A percentile compares a stretch with the other conserved stretches of the same genome.
phyloP scores from a whole-genome alignment of 805 yeast genomes.

The Hermanozyma aechmeae region DNA sequence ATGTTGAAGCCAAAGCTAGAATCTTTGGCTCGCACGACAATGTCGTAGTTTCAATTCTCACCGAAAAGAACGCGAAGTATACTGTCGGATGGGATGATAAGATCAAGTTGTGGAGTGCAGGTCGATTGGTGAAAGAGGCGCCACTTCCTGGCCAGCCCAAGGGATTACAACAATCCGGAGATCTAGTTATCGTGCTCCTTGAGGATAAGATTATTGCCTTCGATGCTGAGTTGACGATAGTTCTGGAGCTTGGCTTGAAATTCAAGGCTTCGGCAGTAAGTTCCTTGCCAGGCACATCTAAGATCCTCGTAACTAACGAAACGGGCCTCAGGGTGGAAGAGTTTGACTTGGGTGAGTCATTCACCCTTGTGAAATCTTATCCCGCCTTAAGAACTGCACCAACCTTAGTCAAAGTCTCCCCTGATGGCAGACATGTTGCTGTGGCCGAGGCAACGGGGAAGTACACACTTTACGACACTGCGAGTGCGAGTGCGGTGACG shows the following conservation, averaged over 20 bases:
- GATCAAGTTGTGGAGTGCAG: slow-evolving; percentile 32
- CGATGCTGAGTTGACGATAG: slow-evolving; percentile 4
- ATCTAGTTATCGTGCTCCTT: slow-evolving; percentile 19
- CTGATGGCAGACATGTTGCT: slow-evolving; percentile 59
- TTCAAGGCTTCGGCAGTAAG: slow-evolving; percentile 18
- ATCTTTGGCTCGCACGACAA: slow-evolving; percentile 48
- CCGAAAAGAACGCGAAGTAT: slow-evolving; percentile 17
- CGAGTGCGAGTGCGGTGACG: slow-evolving; percentile 51
- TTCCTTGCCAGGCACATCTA: slow-evolving; percentile 10
- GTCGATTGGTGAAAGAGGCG: slow-evolving; percentile 5
- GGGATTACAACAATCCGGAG: slow-evolving; percentile 20
- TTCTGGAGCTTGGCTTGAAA: slow-evolving; percentile 11
- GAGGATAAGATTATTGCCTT: slow-evolving; percentile 21
- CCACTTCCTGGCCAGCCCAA: slow-evolving; percentile 27
- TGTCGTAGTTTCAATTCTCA: slow-evolving; percentile 46
- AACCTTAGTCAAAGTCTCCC: slow-evolving; percentile 58
- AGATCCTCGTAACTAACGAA: slow-evolving; percentile 22
- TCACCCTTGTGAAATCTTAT: slow-evolving; percentile 12
- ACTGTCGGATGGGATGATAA: slow-evolving; percentile 91
- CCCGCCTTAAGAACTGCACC: slow-evolving; percentile 53
- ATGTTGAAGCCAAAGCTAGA: slow-evolving; percentile 19
- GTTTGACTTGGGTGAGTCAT: slow-evolving; percentile 24
- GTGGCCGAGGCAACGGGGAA: slow-evolving; percentile 86
- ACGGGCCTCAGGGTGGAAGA: slow-evolving; percentile 21
- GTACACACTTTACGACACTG: slow-evolving; percentile 58